phyloP scores from a whole-genome alignment of 768 basidiomycete genomes.

The Tylopilus sp. region DNA sequence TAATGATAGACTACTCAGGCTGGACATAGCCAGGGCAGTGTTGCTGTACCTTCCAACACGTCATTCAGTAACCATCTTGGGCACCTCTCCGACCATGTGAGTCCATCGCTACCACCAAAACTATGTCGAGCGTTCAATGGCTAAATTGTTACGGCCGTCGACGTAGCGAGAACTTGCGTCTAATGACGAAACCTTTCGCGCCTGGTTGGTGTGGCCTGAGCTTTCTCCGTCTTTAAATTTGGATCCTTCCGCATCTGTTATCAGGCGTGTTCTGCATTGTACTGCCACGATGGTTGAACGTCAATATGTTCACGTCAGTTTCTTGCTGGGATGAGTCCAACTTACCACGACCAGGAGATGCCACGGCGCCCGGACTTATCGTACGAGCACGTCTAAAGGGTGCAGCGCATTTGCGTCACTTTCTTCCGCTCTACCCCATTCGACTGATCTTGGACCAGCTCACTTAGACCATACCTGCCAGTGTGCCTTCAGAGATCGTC shows the following conservation, averaged over 20 bases:
- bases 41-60: constrained; percentile 1
- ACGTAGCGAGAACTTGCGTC: neutral
- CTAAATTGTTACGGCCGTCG: neutral
- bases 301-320: neutral
- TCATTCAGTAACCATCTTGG: constrained; percentile 4
- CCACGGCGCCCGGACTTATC: neutral
- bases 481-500: neutral
- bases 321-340: neutral
- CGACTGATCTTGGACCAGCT: neutral
- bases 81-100: constrained; percentile 1
- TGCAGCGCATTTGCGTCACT: neutral
- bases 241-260: too few relatives aligned
- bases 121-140: neutral
- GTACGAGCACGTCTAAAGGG: neutral
- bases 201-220: neutral
- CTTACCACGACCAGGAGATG: neutral
- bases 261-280: neutral
- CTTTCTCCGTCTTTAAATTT: too few relatives aligned
- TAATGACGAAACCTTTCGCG: neutral
- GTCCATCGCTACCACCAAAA: neutral
- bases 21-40: neutral
- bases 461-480: constrained; percentile 4
- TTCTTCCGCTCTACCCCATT: neutral
- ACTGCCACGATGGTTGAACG: too few relatives aligned
- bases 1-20: neutral